These are phyloP conservation scores for Podaxis sp. DNA, from an alignment of 768 basidiomycete species.

Conservation along the genomic window DNA sequence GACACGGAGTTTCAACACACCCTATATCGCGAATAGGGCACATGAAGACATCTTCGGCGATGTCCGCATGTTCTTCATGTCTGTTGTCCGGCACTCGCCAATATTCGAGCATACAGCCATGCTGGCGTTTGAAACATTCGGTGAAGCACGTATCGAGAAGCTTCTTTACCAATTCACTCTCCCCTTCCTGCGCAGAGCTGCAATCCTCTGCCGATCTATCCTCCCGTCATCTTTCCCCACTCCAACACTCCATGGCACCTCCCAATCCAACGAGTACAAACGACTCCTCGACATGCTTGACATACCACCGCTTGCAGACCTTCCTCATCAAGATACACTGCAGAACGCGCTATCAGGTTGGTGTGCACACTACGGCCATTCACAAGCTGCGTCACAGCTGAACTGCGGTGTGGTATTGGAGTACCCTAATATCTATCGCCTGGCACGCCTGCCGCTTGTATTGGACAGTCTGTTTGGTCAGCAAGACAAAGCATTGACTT, in stretches of 20 bases:
- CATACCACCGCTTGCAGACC: conserved; percentile 77
- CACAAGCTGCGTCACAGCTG: conserved; percentile 74
- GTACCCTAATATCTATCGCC: conserved; percentile 79
- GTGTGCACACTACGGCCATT: conserved; percentile 87
- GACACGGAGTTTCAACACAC: conserved; percentile 53
- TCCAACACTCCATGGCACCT: conserved; percentile 33
- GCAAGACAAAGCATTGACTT: conserved; percentile 71
- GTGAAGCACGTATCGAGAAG: conserved; percentile 83
- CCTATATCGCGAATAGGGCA: conserved; percentile 42
- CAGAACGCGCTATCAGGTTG: conserved; percentile 88
- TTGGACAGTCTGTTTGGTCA: conserved; percentile 84
- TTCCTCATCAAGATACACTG: conserved; percentile 83
- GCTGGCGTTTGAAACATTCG: conserved; percentile 75
- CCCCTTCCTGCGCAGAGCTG: conserved; percentile 87
- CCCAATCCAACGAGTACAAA: conserved; percentile 68
- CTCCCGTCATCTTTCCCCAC: conserved; percentile 64
- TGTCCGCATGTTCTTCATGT: conserved; percentile 88
- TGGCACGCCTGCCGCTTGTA: conserved; percentile 76
- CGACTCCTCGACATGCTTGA: conserved; percentile 74
- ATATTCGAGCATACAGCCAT: conserved; percentile 85
- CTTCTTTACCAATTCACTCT: conserved; percentile 85
- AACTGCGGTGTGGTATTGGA: conserved; percentile 82
- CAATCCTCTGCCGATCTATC: conserved; percentile 81
- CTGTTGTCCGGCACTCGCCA: conserved; percentile 85
- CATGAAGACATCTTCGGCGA: conserved; percentile 81